Evolutionary conservation across 768 basidiomycete genomes (phyloP), one percentile per base, ranked within the genome.

Genomic region (Suillus occidentalis): DNA sequence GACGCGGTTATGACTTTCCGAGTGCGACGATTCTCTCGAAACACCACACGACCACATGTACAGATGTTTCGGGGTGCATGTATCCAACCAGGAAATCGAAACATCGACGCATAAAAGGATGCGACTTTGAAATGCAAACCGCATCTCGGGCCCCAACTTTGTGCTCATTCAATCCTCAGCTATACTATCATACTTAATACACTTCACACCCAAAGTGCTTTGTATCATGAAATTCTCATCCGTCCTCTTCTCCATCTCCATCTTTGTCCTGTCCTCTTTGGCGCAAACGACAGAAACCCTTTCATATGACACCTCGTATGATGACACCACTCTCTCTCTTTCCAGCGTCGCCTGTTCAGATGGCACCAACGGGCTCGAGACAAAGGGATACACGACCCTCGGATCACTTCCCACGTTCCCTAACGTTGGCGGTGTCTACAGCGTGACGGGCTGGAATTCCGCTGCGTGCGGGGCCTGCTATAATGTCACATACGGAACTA

Each of bases 301-400:
- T 55, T 69, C 80, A 10, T 82, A 73, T 50, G 82, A 83, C 71
- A 50, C 43, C 28, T 72, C 63, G 9, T 82, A 82, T 64, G 81
- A 79, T 67, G 69, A 76, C 56, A 36, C 37, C 6, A 1, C 1
- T 58, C 71, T 72, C 57, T 69, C 75, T 47, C 74, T 81, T 56
- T 13, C 53, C 61, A 57, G 62, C 0, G 75, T 81, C 18, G 73
- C 80, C 4, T 82, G 81, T 68, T 82, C 82, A 14, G 65, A 74
- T 59, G 81, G 81, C 1, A 0, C 66, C 13, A 72, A 81, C 64
- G 81, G 82, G 28, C 70, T 82, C 10, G 61, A 73, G 65, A 69
- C 66, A 40, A 76, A 75, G 61, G 65, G 69, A 61, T 80, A 74
- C 67, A 68, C 72, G 34, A 82, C 79, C 8, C 73, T 82, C 50